Conservation (phyloP, 1,139 yeast genomes). For the Zygoascus meyerae region DNA sequence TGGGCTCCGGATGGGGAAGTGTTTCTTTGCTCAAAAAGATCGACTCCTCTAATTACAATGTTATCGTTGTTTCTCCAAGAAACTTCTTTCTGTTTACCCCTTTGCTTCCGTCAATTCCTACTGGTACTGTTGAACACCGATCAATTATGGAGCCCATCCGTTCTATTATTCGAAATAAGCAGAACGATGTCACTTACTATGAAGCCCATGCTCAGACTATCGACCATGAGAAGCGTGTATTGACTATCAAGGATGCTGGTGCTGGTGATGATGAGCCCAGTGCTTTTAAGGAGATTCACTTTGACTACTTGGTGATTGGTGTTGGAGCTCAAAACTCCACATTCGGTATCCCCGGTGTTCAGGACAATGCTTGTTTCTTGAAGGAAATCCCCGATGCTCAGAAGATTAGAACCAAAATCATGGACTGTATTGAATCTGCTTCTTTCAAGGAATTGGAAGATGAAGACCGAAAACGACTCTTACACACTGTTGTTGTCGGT, state of each 20-base stretch:
- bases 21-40: constrained; percentile 74
- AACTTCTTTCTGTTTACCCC: constrained; percentile 95
- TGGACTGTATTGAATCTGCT: constrained; percentile 81
- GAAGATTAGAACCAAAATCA: constrained; percentile 65
- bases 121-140: constrained; percentile 87
- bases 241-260: constrained; percentile 47
- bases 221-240: constrained; percentile 59
- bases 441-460: constrained; percentile 67
- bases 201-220: constrained; percentile 89
- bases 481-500: constrained; percentile 84
- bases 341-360: constrained; percentile 90
- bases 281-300: constrained; percentile 34
- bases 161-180: constrained; percentile 61
- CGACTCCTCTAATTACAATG: constrained; percentile 83
- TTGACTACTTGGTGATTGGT: constrained; percentile 80
- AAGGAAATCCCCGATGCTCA: constrained; percentile 83
- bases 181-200: constrained; percentile 75
- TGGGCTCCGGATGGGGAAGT: constrained; percentile 96
- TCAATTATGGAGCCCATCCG: constrained; percentile 86
- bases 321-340: constrained; percentile 93
- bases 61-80: constrained; percentile 85
- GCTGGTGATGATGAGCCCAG: constrained; percentile 12
- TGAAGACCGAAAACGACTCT: constrained; percentile 72
- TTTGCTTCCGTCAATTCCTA: constrained; percentile 85
- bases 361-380: constrained; percentile 76